A percentile compares a stretch with the other conserved stretches of the same genome.
Conservation (phyloP, 305 asterid species). For the Rubia occidens region DNA sequence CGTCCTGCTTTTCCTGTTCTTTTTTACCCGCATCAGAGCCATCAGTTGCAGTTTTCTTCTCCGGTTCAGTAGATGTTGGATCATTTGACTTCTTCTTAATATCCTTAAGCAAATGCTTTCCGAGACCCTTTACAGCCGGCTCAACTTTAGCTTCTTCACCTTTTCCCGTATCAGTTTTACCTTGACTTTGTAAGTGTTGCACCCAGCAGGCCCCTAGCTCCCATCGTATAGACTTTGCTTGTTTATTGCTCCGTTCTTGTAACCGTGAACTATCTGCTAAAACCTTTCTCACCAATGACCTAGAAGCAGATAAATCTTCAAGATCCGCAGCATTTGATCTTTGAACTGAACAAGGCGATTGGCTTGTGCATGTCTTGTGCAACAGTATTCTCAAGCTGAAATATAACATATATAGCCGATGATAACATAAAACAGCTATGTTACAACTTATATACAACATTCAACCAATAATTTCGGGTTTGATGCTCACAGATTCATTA, state of each 20-base stretch:
- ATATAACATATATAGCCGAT: background rate
- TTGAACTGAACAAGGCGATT: conserved; percentile 33
- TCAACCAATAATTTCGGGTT: too few species aligned
- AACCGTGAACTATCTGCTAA: conserved; percentile 70
- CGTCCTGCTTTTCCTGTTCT: conserved; percentile 52
- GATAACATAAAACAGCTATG: background rate
- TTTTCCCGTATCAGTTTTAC: conserved; percentile 69
- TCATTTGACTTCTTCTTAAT: conserved; percentile 60
- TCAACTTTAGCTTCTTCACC: conserved; percentile 83
- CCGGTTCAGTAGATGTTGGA: conserved; percentile 32
- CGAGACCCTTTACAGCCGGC: conserved; percentile 85
- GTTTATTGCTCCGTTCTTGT: conserved; percentile 46
- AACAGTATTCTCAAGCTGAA: conserved; percentile 74
- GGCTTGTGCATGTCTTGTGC: conserved; percentile 55
- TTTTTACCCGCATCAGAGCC: conserved; percentile 35
- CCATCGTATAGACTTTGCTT: conserved; percentile 74
- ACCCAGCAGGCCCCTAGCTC: conserved; percentile 99
- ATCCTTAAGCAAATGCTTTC: conserved; percentile 79
- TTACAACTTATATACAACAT: background rate
- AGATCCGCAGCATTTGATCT: conserved; percentile 37
- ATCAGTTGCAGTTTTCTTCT: conserved; percentile 35
- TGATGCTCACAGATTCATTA: background rate
- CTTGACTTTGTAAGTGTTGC: conserved; percentile 92
- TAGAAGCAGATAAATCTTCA: conserved; percentile 48
- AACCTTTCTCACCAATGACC: conserved; percentile 62